Evolutionary conservation across 441 rosid species (phyloP), one percentile per base, ranked within the genome.

Genomic region (Adansonia madagascariensis): DNA sequence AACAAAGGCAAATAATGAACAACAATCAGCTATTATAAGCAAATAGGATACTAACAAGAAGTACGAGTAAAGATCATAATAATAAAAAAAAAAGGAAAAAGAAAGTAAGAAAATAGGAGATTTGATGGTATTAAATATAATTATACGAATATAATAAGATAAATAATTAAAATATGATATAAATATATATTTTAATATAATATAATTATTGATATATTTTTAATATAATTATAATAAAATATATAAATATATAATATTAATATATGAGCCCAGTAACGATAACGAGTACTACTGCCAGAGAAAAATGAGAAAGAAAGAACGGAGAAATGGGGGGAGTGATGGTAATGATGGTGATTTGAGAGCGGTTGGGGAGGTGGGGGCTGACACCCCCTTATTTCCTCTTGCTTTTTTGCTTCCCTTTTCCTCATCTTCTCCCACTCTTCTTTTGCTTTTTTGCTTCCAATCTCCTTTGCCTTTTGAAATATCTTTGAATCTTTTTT

Each of bases 261-360:
- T 27, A 27, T 27, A 27, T 27, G 31, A 27, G 31, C 31, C 31
- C 31, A 27, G 31, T 27, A 27, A 27, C 31, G 31, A 27, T 27
- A 39, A 39, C 4, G 43, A 39, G 6, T 39, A 39, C 43, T 39
- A 39, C 43, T 27, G 6, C 43, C 43, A 8, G 6, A 66, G 20
- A 20, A 22, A 64, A 71, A 8, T 39, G 6, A 39, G 43, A 39
- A 39, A 39, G 43, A 39, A 39, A 39, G 4, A 39, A 39, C 43
- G 79, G 18, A 14, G 14, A 39, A 27, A 27, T 27, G 31, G 31
- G 31, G 31, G 31, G 31, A 27, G 75, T 49, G 27, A 61, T 27
- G 5, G 78, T 15, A 77, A 83, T 79, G 82, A 81, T 78, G 73
- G 5, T 20, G 81, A 85, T 65, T 83, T 73, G 78, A 80, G 87